Base-by-base conservation (phyloP, 768 basidiomycete genomes). In the Leccinum aurantiacum region DNA sequence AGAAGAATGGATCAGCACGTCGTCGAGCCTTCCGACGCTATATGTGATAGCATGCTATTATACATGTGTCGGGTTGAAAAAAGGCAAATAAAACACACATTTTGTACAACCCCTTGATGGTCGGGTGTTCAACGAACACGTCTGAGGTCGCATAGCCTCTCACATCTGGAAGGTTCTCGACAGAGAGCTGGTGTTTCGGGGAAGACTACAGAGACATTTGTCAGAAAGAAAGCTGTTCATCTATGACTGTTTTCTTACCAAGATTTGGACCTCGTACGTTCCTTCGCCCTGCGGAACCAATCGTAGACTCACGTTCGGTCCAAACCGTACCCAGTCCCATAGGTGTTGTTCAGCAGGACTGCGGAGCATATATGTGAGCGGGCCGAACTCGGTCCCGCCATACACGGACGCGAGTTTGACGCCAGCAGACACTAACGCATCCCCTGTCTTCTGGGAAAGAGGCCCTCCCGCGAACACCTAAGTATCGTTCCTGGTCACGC, bases 121-220 rank as follows among this genome's bases (percentile, higher is more conserved):
- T 77, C 1, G 82, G 79, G 60, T 83, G 82, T 25, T 70, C 72
- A 35, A 75, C 57, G 60, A 78, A 80, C 7, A 80, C 63, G 67
- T 82, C 82, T 3, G 74, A 76, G 11, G 76, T 80, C 2, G 76
- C 76, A 52, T 81, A 82, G 13, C 80, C 80, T 46, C 63, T 67
- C 5, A 70, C 67, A 37, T 82, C 74, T 3, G 64, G 60, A 5
- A 79, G 27, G 52, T 80, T 80, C 27, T 75, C 71, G 4, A 75
- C 64, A 3, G 71, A 65, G 1, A 69, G 60, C 14, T 65, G 63
- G 58, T 75, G 71, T 4, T 50, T 74, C 4, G 71, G 62, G 27
- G 54, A 66, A 11, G 65, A 65, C 77, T 77, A 22, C 14, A 56
- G 5, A 59, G 29, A 56, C 19, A 33, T 19, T 19, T 22, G n/a